Base-by-base conservation (phyloP, 192 early-diverging fungal genomes). In the Umbelopsis isabellina region DNA sequence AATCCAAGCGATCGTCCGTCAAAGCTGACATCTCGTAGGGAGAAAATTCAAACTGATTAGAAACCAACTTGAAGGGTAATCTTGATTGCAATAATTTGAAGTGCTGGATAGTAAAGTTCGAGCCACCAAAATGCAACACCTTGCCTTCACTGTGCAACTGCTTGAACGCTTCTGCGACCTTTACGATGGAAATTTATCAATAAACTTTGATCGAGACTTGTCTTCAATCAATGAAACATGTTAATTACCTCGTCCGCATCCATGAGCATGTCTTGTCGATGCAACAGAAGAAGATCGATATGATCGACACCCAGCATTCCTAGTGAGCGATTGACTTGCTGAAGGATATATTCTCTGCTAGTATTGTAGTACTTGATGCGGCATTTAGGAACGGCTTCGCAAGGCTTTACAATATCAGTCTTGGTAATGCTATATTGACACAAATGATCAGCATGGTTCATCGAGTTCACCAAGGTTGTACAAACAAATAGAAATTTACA, bases 281-380 rank as follows among this genome's bases (percentile, higher is more conserved):
- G 69, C 23, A 71, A 35, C 8, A 71, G 41, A 21, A 71, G 53
- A n/a, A 71, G n/a, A 1, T 71, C 69, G 35, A 71, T 71, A 35
- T 71, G 53, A 33, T 58, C 37, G 7, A 53, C 53, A 27, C 69
- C 52, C 33, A 71, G 22, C 27, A 55, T 55, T 27, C 33, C 52
- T 2, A 71, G 35, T 18, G 69, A 71, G 1, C 53, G 27, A 22
- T 61, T 58, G 4, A 71, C 69, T 53, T 71, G 69, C 10, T 46
- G 30, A 9, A 71, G 50, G 44, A 71, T 71, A 46, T 71, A 58
- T 21, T 50, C 48, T 22, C 23, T n/a, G 11, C 45, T 58, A 18
- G 69, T 71, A 21, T 71, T 58, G 15, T 71, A 71, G 37, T 71
- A 35, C 50, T 71, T 71, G 33, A 71, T 46, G n/a, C 53, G 45